Percentiles rank a stretch among this genome's conserved stretches.
Conservation (phyloP, 257 asterid genomes). For the Echites panduratus region DNA sequence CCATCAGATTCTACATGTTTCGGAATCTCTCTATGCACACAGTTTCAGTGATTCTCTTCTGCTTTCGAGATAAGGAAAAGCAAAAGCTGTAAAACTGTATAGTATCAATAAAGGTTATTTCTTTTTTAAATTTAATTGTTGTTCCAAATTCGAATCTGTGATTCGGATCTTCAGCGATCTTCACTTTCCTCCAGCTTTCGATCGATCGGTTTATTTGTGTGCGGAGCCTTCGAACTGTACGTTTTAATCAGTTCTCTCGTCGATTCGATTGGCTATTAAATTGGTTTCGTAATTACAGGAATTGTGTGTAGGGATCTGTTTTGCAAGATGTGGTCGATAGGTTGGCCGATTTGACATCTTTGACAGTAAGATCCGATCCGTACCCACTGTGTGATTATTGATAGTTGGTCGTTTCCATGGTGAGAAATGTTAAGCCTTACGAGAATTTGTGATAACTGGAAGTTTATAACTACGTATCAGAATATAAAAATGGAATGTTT, state of each 20-base stretch:
- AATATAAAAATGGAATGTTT: not conserved
- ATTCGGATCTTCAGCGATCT: constrained; percentile 41
- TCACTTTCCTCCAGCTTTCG: not conserved
- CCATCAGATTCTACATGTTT: constrained; percentile 9
- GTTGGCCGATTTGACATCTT: constrained; percentile 28
- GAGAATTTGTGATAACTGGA: not conserved
- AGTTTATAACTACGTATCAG: not conserved
- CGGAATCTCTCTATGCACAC: constrained; percentile 18
- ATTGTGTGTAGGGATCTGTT: constrained; percentile 46
- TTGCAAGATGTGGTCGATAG: constrained; percentile 29
- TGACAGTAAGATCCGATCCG: constrained; percentile 52
- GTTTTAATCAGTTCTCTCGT: constrained; percentile 5
- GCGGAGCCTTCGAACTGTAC: constrained; percentile 13
- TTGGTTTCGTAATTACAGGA: not conserved
- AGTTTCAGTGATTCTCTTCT: constrained; percentile 37
- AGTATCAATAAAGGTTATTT: not conserved
- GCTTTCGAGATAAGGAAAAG: not conserved
- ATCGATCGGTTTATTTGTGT: constrained; percentile 30
- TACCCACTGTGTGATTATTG: not conserved
- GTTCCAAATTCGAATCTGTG: constrained; percentile 12
- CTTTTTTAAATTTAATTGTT: constrained; percentile 7
- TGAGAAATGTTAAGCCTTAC: not conserved
- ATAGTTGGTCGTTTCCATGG: constrained; percentile 2
- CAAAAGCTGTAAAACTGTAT: not conserved
- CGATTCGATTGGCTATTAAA: constrained; percentile 1